Evolutionary conservation across 768 basidiomycete species (phyloP), one percentile per base, ranked within the genome.

Genomic region (Leccinum barrowsii): DNA sequence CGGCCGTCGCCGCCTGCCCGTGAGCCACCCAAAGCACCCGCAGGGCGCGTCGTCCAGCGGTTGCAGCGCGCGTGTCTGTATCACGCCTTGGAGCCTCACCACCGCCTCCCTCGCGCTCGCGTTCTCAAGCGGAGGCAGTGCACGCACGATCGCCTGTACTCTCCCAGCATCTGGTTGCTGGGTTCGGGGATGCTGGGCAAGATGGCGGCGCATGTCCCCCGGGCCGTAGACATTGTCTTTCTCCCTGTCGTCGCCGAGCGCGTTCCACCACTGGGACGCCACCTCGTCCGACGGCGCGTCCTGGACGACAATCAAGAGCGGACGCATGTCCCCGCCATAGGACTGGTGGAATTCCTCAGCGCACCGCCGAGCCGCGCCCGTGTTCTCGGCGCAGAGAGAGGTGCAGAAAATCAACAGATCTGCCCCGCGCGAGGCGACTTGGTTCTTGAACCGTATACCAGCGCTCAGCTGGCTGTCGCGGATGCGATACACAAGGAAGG

Each of bases 391-490:
- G 21, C 52, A 47, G 17, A 59, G 11, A 11, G 63, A 67, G 1
- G 59, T 46, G 13, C 68, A 70, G 28, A 67, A 54, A 55, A 72
- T 60, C 56, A 70, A 49, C n/a, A 70, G 66, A 50, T 70, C 69
- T 4, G 68, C 62, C 2, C 59, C 62, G 32, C 70, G 70, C n/a
- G 53, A 21, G 2, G 60, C 32, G 3, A 67, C 24, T 4, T 64
- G 65, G 21, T 67, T 72, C 55, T 60, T 72, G 61, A 71, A 72
- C 7, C 59, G 60, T 3, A 44, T 2, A 0, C 69, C 69, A 1
- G 70, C 50, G 6, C 53, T 59, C 2, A 71, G 13, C 8, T 70
- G 67, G 21, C 30, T 55, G 42, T 67, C 68, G 54, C 46, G 58
- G 28, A 72, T 62, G 13, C 30, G 66, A 30, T 67, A 60, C 11